Base-by-base conservation (phyloP, 306 rosid species). In the Corylus heterophylla region DNA sequence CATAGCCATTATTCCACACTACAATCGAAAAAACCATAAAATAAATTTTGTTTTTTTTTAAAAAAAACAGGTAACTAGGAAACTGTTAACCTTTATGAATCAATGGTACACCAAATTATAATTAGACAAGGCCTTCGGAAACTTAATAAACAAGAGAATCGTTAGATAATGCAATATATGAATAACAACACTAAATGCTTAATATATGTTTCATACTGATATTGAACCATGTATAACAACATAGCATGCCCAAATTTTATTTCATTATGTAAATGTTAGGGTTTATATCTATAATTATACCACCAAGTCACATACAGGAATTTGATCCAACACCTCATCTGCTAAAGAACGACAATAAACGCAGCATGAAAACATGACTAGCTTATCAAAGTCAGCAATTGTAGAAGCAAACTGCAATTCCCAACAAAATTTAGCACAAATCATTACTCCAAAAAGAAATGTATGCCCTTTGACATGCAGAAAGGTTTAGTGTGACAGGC, bases 1-100 rank as follows among this genome's bases (percentile, higher is more conserved):
- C 72, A 74, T 52, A 29, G 86, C 86, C 83, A 79, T 83, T 78
- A 20, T 49, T 25, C 27, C 76, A 5, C 79, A 80, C 75, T 78
- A 16, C 50, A 20, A 37, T 18, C 66, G 8, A 67, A 27, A 35
- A 64, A 48, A 35, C 9, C 39, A 55, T 5, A 27, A 11, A 62
- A 59, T 3, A 31, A 9, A 37, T 22, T 22, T 22, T 22, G 0
- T 22, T 22, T 0, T 22, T 22, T 22, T 22, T 22, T 25, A 31
- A 82, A 17, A 31, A 82, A 17, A n/a, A 2, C 17, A 54, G 13
- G n/a, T 29, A 45, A 64, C 29, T 9, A 12, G 9, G 22, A 29
- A 56, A 47, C 5, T 5, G 37, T 59, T 59, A 25, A 59, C 14
- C 7, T 59, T 22, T 59, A 20, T 12, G 12, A 16, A 11, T 25